A percentile compares a stretch with the other conserved stretches of the same genome.
These are phyloP conservation scores for Rhizopogon rudus DNA, from an alignment of 768 basidiomycete species.

Conservation along the genomic window DNA sequence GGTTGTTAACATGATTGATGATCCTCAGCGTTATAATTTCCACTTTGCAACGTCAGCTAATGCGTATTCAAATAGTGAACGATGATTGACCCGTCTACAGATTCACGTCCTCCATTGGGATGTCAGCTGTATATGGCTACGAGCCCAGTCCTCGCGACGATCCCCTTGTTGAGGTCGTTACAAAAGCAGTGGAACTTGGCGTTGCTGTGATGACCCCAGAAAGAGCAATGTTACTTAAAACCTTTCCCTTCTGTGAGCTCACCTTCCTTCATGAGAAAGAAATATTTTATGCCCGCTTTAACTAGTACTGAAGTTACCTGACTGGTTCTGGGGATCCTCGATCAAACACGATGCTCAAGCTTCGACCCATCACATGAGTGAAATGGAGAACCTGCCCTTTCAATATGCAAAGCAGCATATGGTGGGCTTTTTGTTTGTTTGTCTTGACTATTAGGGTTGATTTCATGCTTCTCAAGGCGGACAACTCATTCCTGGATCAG, in stretches of 20 bases:
- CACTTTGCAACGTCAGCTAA: slow-evolving; percentile 14
- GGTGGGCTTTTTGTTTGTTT: background rate
- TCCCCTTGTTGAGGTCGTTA: background rate
- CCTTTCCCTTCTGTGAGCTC: slow-evolving; percentile 6
- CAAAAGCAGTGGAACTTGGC: background rate
- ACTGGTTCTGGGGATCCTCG: slow-evolving; percentile 9
- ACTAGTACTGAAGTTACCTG: slow-evolving; percentile 7
- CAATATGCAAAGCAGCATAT: slow-evolving; percentile 4
- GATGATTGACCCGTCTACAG: slow-evolving; percentile 6
- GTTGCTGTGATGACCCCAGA: background rate
- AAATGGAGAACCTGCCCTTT: slow-evolving; percentile 1
- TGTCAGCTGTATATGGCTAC: slow-evolving; percentile 1
- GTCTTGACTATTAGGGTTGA: background rate
- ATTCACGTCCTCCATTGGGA: background rate
- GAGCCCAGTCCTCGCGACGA: background rate
- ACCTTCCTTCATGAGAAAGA: background rate
- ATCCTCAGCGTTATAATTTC: background rate
- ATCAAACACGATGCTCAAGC: slow-evolving; percentile 3
- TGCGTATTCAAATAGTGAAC: background rate
- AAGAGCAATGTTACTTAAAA: background rate
- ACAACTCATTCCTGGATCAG: background rate
- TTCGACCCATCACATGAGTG: background rate
- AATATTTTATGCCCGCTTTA: background rate
- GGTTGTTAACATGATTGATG: slow-evolving; percentile 1
- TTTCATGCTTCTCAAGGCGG: background rate